phyloP scores from a whole-genome alignment of 2,329 filamentous ascomycete genomes.

The Coniochaeta prunicola region DNA sequence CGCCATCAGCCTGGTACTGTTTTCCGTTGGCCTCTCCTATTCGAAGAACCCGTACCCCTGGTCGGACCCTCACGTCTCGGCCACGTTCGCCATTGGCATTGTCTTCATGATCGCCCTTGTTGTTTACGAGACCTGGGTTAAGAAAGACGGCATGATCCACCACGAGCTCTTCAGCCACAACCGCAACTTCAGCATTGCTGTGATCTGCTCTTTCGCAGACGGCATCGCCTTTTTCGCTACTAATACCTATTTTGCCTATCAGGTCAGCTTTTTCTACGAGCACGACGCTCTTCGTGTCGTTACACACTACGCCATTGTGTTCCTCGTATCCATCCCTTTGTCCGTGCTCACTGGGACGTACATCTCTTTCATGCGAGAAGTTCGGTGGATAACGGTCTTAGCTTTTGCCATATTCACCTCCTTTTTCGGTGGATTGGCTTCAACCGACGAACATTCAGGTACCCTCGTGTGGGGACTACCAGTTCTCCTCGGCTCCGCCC shows the following conservation, averaged over 20 bases:
- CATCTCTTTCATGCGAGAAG: conserved; percentile 18
- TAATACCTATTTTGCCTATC: conserved; percentile 33
- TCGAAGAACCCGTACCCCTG: conserved; percentile 30
- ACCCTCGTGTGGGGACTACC: conserved; percentile 27
- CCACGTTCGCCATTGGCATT: conserved; percentile 26
- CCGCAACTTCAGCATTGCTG: conserved; percentile 27
- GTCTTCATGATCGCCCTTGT: conserved; percentile 17
- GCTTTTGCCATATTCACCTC: conserved; percentile 21
- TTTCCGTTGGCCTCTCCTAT: conserved; percentile 29
- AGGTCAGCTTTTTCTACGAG: conserved; percentile 28
- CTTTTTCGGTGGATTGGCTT: conserved; percentile 29
- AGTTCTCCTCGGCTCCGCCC: conserved; percentile 19
- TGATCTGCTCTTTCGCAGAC: conserved; percentile 27
- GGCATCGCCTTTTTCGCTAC: conserved; percentile 30
- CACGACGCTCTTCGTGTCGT: conserved; percentile 23
- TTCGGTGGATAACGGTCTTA: conserved; percentile 17
- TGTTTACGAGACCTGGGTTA: conserved; percentile 27
- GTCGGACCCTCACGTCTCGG: conserved; percentile 25
- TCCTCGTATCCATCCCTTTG: conserved; percentile 20
- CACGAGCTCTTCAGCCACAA: conserved; percentile 26
- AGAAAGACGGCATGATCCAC: conserved; percentile 32
- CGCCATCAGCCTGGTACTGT: conserved; percentile 25
- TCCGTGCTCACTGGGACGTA: conserved; percentile 22
- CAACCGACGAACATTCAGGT: conserved; percentile 14
- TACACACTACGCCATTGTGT: conserved; percentile 24